These are phyloP conservation scores for Phytopythium kandeliae DNA, from an alignment of 352 stramenopile genomes.

Conservation along the genomic window DNA sequence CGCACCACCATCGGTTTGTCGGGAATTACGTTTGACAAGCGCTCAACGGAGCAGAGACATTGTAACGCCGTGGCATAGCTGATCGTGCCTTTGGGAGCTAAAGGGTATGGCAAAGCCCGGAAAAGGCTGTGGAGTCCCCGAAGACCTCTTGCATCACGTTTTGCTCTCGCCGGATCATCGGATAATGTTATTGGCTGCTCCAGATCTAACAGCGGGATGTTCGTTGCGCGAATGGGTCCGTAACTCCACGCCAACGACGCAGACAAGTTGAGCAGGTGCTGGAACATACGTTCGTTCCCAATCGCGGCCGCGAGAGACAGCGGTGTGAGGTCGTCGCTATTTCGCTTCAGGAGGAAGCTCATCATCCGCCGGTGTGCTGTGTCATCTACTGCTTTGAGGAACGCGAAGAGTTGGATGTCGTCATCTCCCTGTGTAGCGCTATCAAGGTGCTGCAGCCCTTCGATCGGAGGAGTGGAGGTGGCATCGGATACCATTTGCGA, in stretches of 20 bases:
- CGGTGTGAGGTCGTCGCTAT: slow-evolving; percentile 44
- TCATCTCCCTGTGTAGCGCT: background rate
- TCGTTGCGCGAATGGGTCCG: slow-evolving; percentile 44
- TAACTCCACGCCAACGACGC: slow-evolving; percentile 46
- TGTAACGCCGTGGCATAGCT: slow-evolving; percentile 45
- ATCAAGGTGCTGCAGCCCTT: background rate
- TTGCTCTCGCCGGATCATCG: background rate
- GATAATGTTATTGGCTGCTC: slow-evolving; percentile 36
- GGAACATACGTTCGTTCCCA: slow-evolving; percentile 47
- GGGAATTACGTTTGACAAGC: slow-evolving; percentile 32
- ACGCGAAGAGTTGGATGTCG: slow-evolving; percentile 21
- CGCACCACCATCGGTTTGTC: slow-evolving; percentile 14
- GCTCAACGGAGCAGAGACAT: slow-evolving; percentile 48
- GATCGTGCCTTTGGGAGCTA: slow-evolving; percentile 27
- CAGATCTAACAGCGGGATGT: slow-evolving; percentile 46
- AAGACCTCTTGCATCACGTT: slow-evolving; percentile 6
- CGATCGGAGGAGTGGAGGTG: background rate
- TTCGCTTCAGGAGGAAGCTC: slow-evolving; percentile 38
- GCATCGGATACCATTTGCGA: background rate
- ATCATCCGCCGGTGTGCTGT: slow-evolving; percentile 24
- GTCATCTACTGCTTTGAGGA: slow-evolving; percentile 26
- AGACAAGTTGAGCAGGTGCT: slow-evolving; percentile 44
- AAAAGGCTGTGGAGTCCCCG: background rate
- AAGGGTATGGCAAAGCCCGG: slow-evolving; percentile 15
- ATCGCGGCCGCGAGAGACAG: slow-evolving; percentile 50